These are phyloP conservation scores for Cytospora schulzeri DNA, from an alignment of 2,329 filamentous ascomycete species.

Conservation along the genomic window DNA sequence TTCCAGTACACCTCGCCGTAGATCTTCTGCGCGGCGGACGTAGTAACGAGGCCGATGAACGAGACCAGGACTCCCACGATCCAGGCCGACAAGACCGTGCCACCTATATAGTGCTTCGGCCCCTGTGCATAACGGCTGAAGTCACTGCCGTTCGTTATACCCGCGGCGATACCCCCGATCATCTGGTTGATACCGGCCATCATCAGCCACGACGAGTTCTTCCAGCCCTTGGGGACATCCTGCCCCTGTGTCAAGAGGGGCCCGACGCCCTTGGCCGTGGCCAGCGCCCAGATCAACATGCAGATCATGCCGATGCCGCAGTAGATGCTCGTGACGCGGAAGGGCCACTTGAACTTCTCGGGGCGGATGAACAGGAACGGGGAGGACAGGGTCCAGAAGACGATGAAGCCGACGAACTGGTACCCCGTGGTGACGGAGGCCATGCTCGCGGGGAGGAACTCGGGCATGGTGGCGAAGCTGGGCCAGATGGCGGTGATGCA, in stretches of 20 bases:
- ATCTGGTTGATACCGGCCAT: constrained; percentile 48
- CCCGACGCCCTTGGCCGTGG: constrained; percentile 47
- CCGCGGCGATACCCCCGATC: constrained; percentile 43
- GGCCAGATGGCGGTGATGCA: constrained; percentile 51
- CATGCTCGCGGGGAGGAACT: constrained; percentile 45
- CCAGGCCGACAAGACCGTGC: constrained; percentile 43
- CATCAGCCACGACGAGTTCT: constrained; percentile 47
- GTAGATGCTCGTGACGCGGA: constrained; percentile 46
- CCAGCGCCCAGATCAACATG: constrained; percentile 52
- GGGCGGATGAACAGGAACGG: constrained; percentile 53
- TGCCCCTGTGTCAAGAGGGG: constrained; percentile 44
- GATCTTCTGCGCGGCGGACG: constrained; percentile 46
- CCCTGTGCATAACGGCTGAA: constrained; percentile 46
- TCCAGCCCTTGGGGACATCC: constrained; percentile 38
- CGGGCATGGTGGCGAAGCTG: constrained; percentile 46
- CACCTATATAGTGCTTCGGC: constrained; percentile 41
- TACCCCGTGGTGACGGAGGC: constrained; percentile 41
- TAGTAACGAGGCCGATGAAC: constrained; percentile 46
- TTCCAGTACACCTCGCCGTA: constrained; percentile 52
- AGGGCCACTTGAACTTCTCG: constrained; percentile 51
- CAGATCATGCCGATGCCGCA: constrained; percentile 49
- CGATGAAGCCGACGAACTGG: constrained; percentile 51
- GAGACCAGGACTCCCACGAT: constrained; percentile 45
- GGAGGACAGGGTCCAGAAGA: constrained; percentile 53
- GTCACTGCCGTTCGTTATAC: constrained; percentile 46